A percentile compares a stretch with the other conserved stretches of the same genome.
Conservation (phyloP, 2,329 filamentous ascomycete genomes). For the Aspergillus pseudoviridinutans region DNA sequence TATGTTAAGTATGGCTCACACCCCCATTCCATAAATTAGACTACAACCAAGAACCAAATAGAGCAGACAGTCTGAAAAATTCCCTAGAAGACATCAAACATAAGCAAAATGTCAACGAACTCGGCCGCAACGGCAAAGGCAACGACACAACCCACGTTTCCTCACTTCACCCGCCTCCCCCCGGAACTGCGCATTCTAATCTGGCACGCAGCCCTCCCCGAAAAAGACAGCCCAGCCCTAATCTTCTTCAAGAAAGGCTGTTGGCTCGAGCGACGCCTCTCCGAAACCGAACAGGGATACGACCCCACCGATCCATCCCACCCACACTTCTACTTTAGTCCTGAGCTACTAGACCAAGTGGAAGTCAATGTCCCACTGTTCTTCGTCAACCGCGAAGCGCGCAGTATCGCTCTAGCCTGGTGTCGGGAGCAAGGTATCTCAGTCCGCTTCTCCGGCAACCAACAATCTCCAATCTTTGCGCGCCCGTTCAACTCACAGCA, state of each 20-base stretch:
- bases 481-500: too few relatives aligned
- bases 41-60: too few relatives aligned
- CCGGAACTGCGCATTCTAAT: slow-evolving; percentile 9
- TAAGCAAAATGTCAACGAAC: neutral
- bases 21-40: too few relatives aligned
- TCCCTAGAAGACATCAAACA: too few relatives aligned
- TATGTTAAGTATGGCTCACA: too few relatives aligned
- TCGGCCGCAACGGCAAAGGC: neutral
- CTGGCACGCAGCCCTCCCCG: slow-evolving; percentile 7
- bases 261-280: slow-evolving; percentile 5
- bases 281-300: slow-evolving; percentile 7
- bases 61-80: too few relatives aligned
- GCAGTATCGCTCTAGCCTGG: slow-evolving; percentile 12
- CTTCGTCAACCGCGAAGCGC: slow-evolving; percentile 19
- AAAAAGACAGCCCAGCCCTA: slow-evolving; percentile 7
- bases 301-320: slow-evolving; percentile 9
- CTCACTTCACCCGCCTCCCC: slow-evolving; percentile 6
- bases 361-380: slow-evolving; percentile 14
- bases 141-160: neutral
- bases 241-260: slow-evolving; percentile 13
- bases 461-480: too few relatives aligned
- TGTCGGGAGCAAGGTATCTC: slow-evolving; percentile 7
- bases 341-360: slow-evolving; percentile 6
- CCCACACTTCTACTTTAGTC: slow-evolving; percentile 12
- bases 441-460: neutral